Evolutionary conservation across 208 protist species (phyloP).

Genomic region (Porcisia hertigi): DNA sequence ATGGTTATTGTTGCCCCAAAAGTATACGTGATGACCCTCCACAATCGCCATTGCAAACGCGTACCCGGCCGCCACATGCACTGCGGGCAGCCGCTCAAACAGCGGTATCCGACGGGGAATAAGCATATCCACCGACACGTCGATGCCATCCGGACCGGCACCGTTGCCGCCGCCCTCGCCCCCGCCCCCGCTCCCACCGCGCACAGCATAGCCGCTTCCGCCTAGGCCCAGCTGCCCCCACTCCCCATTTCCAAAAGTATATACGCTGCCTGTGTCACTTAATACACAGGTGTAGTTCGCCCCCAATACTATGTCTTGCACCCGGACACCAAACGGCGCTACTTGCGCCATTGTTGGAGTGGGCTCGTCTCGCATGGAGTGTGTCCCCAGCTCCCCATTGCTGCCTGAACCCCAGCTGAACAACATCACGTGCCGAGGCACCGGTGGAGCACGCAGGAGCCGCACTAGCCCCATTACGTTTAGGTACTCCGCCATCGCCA

Average conservation of each 20-base stretch:
- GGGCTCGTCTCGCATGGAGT: constrained; percentile 52
- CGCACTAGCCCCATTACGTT: constrained; percentile 61
- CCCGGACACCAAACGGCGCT: constrained; percentile 61
- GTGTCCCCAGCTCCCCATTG: constrained; percentile 82
- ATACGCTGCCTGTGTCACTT: constrained; percentile 60
- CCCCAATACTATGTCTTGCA: constrained; percentile 75
- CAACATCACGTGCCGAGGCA: constrained; percentile 52
- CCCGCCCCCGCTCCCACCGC: constrained; percentile 1
- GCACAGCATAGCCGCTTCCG: constrained; percentile 9
- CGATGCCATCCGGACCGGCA: constrained; percentile 9
- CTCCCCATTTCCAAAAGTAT: constrained; percentile 82
- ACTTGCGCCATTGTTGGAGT: constrained; percentile 65
- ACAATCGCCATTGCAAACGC: constrained; percentile 84
- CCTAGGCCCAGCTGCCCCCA: constrained; percentile 88
- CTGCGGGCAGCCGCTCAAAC: constrained; percentile 59
- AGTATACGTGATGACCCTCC: constrained; percentile 76
- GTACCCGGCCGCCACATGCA: constrained; percentile 75
- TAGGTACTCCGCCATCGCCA: constrained; percentile 79
- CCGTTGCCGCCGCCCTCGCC: background rate
- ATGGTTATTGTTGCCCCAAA: constrained; percentile 93
- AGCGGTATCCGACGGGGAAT: constrained; percentile 73
- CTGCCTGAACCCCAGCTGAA: constrained; percentile 84
- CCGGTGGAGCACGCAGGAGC: constrained; percentile 41
- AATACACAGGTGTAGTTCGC: constrained; percentile 84
- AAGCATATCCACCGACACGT: constrained; percentile 48